Evolutionary conservation across 2,329 filamentous ascomycete species (phyloP).

Genomic region (Ambrosiella cleistominuta): DNA sequence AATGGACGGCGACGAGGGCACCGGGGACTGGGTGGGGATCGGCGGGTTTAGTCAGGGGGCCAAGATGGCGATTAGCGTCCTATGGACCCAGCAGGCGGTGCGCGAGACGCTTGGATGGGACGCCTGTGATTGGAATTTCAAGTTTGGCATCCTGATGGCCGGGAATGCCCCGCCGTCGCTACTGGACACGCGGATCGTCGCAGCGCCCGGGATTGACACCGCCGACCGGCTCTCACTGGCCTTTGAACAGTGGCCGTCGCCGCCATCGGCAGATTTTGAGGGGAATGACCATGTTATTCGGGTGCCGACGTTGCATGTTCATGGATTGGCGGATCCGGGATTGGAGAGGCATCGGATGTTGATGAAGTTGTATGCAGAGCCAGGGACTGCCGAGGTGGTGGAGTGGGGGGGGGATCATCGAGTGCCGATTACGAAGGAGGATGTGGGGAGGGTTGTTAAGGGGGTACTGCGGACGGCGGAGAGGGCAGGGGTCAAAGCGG

Average conservation of each 20-base stretch:
- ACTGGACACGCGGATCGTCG: constrained; percentile 23
- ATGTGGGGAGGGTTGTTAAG: constrained; percentile 40
- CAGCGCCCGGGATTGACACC: constrained; percentile 16
- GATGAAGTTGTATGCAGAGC: constrained; percentile 40
- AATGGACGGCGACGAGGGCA: constrained; percentile 36
- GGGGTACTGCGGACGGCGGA: constrained; percentile 33
- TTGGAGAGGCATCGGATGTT: constrained; percentile 40
- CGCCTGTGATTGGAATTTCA: constrained; percentile 25
- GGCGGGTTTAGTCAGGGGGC: constrained; percentile 53
- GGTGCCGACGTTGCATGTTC: constrained; percentile 49
- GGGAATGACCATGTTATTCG: constrained; percentile 29
- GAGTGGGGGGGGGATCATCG: constrained; percentile 62
- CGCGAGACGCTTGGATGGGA: constrained; percentile 20
- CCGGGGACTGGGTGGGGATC: constrained; percentile 40
- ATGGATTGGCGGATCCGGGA: constrained; percentile 43
- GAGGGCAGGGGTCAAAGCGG: constrained; percentile 4
- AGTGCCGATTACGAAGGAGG: constrained; percentile 47
- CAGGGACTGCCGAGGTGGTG: constrained; percentile 35
- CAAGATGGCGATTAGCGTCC: constrained; percentile 40
- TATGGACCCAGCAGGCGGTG: constrained; percentile 43
- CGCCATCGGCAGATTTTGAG: constrained; percentile 7
- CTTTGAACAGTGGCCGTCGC: constrained; percentile 27
- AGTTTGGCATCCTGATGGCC: constrained; percentile 45
- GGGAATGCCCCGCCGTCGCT: constrained; percentile 42
- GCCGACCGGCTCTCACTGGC: constrained; percentile 18